phyloP scores from a whole-genome alignment of 345 rosid species.

The Citrus inodora region DNA sequence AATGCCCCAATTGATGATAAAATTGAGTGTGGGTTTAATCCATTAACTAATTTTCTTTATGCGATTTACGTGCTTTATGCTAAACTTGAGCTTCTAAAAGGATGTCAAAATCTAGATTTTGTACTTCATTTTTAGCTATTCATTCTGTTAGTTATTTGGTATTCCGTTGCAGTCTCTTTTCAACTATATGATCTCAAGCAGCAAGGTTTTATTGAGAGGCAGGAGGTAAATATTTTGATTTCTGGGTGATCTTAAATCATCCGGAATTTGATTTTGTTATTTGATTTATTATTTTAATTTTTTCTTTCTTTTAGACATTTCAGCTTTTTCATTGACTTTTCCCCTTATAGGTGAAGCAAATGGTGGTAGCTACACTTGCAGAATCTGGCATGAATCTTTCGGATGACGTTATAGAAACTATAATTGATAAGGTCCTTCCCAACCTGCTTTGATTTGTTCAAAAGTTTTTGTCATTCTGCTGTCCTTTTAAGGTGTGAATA shows the following conservation, averaged over 20 bases:
- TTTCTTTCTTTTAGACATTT: neutral
- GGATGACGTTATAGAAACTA: conserved; percentile 88
- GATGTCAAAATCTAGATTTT: neutral
- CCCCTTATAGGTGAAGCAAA: conserved; percentile 83
- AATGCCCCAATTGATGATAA: conserved; percentile 93
- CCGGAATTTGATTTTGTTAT: neutral
- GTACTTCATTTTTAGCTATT: neutral
- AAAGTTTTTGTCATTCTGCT: neutral
- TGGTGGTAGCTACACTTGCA: conserved; percentile 99
- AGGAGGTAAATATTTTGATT: conserved; percentile 58
- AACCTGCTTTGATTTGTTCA: neutral
- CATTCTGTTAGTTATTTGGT: conserved; percentile 3
- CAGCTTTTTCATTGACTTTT: neutral
- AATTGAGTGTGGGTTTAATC: conserved; percentile 62
- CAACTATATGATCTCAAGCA: conserved; percentile 98
- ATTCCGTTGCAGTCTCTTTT: conserved; percentile 74
- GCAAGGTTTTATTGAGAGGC: conserved; percentile 98
- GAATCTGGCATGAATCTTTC: conserved; percentile 99
- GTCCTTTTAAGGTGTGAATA: neutral
- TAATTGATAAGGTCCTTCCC: conserved; percentile 79
- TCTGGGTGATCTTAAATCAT: neutral
- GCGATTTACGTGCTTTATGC: neutral
- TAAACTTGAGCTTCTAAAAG: neutral
- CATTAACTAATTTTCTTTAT: neutral
- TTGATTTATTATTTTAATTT: neutral